Evolutionary conservation across 1,139 yeast genomes (phyloP), one percentile per base, ranked within the genome.

Genomic region (Fermentozyma sake): DNA sequence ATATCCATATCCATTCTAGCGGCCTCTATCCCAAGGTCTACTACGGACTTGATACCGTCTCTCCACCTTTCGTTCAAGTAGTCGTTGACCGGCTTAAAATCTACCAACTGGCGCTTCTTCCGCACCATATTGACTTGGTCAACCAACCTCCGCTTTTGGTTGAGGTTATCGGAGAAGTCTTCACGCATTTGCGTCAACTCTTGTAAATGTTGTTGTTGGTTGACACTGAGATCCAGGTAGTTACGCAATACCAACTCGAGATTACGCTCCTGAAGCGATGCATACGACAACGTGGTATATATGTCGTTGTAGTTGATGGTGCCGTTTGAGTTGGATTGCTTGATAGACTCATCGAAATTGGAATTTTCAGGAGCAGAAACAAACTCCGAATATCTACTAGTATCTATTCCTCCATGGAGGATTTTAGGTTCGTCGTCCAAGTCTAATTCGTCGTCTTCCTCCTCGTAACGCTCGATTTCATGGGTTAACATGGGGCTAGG

Each of bases 1-100:
- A 29, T 26, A 20, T 39, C 39, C 42, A 37, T 33, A 26, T 48
- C 47, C 35, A 45, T 30, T 16, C 47, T 35, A 10, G 44, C 39
- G 11, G 53, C 43, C 30, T 60, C 61, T n/a, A 58, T 44, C 11
- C 60, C 58, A 26, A 55, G 32, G 26, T 63, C 71, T 20, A 66
- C 64, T 31, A 59, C 51, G 5, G 57, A 40, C 29, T 48, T 48
- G 17, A 67, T 44, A 3, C 69, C 68, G 17, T 62, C 66, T 29
- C 50, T 55, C 72, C 72, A 67, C 33, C 60, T 41, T 13, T 46
- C 46, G 16, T 50, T 42, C 26, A 65, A 47, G 35, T 64, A 57
- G 28, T 55, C 61, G 25, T 53, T 44, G 12, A 55, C 62, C 1
- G 70, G 67, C 31, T 49, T 44, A 34, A 50, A 59, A 14, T 58